Evolutionary conservation across 176 grass and related monocot genomes (phyloP).

Genomic region (Oryza meyeriana): DNA sequence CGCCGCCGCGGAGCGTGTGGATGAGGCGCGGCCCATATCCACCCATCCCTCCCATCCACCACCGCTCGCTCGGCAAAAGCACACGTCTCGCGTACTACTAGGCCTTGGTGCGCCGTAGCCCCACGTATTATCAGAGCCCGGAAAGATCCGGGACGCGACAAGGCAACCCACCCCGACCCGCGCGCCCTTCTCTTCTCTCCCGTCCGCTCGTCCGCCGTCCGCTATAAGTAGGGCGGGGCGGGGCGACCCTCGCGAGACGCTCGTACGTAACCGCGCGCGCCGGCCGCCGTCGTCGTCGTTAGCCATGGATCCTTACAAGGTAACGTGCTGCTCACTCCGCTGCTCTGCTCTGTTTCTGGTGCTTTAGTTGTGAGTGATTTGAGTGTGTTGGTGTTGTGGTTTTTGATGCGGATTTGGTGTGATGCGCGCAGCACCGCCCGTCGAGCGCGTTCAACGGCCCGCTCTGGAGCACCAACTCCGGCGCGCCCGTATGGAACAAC

Average conservation of each 20-base stretch:
- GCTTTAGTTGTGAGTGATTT: background rate
- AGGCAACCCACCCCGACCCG: background rate
- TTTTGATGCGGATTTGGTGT: background rate
- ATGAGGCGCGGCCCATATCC: conserved; percentile 26
- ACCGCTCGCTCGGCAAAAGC: background rate
- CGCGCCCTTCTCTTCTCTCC: no score
- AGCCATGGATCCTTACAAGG: conserved; percentile 96
- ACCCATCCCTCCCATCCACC: background rate
- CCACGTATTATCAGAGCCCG: background rate
- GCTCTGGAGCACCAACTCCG: conserved; percentile 92
- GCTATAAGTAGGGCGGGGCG: background rate
- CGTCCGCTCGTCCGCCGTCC: background rate
- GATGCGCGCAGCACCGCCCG: conserved; percentile 64
- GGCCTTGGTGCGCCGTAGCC: background rate
- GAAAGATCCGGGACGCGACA: conserved; percentile 15
- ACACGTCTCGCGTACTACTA: background rate
- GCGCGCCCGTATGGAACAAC: conserved; percentile 98
- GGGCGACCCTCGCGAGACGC: background rate
- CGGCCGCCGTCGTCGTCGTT: background rate
- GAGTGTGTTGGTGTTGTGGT: background rate
- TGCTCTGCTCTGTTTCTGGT: background rate
- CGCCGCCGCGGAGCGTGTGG: conserved; percentile 33
- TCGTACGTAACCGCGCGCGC: background rate
- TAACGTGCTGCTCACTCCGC: background rate
- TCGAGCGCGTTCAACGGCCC: conserved; percentile 69